Evolutionary conservation across 2,329 filamentous ascomycete genomes (phyloP), one percentile per base, ranked within the genome.

Genomic region (Fusarium metavorans): DNA sequence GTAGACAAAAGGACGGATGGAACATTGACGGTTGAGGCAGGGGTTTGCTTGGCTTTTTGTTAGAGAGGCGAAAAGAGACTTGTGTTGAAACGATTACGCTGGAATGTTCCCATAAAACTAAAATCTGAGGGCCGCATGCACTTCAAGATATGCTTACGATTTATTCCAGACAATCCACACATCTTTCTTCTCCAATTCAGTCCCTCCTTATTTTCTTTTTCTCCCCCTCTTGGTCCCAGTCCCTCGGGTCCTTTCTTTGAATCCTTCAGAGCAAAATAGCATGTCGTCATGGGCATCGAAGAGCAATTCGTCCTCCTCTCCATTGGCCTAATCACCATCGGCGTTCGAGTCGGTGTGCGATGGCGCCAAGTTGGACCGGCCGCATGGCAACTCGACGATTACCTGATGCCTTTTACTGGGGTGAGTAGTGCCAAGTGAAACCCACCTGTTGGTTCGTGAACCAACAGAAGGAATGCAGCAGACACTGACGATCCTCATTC

Each of bases 241-340:
- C 41, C 16, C 8, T 65, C 60, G 64, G 61, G 37, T 52, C 34
- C 20, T 18, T 39, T n/a, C 20, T 45, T 18, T 11, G 35, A 57
- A 20, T 34, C 39, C 14, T 63, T 63, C 35, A 13, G 3, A 37
- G 34, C 34, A 16, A 16, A 10, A 30, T 16, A 58, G 30, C 48
- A 50, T 39, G 66, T 39, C 39, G 50, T 39, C n/a, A 76, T 75
- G 71, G 65, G 63, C n/a, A 76, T 76, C 27, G 62, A 73, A 54
- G 74, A 76, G 57, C 74, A 76, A 32, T 76, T 76, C 34, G 62
- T 68, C 10, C 65, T 76, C n/a, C 74, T 76, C 39, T 71, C 74
- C 6, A 7, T 76, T 25, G 74, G 74, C 25, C 65, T 76, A 11
- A 14, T 73, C 50, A 73, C 74, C 60, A 76, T 76, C 10, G 57